Evolutionary conservation across 163 green algal species (phyloP).

Genomic region (Prototheca wickerhamii): DNA sequence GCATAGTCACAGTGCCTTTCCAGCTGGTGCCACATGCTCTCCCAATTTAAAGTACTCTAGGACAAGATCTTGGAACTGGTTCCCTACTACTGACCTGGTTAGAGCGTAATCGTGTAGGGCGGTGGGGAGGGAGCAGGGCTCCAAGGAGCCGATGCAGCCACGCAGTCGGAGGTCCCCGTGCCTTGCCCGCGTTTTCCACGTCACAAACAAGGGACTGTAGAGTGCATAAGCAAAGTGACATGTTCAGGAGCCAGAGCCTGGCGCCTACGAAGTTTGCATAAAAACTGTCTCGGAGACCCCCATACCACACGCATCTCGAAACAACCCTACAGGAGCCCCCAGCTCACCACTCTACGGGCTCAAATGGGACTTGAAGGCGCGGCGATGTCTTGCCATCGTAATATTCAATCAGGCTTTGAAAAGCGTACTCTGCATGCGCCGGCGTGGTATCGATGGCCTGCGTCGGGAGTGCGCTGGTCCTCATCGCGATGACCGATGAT

Average conservation of each 20-base stretch:
- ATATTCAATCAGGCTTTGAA: constrained; percentile 30
- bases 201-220: constrained; percentile 74
- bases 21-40: background rate
- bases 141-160: constrained; percentile 81
- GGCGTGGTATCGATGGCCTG: background rate
- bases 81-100: constrained; percentile 30
- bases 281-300: too few relatives aligned
- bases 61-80: background rate
- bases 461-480: background rate
- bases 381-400: constrained; percentile 11
- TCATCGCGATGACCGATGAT: background rate
- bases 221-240: background rate
- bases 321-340: background rate
- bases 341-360: constrained; percentile 25
- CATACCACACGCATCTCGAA: too few relatives aligned
- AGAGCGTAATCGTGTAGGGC: constrained; percentile 69
- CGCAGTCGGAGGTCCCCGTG: constrained; percentile 37
- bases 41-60: background rate
- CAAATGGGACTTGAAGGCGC: constrained; percentile 11
- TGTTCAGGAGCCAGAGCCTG: too few relatives aligned
- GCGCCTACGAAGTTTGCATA: too few relatives aligned
- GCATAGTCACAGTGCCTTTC: background rate
- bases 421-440: constrained; percentile 39
- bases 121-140: constrained; percentile 48
- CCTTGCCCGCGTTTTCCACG: constrained; percentile 59